Evolutionary conservation across 2,329 filamentous ascomycete genomes (phyloP).

Genomic region (Uncinocarpus reesii): DNA sequence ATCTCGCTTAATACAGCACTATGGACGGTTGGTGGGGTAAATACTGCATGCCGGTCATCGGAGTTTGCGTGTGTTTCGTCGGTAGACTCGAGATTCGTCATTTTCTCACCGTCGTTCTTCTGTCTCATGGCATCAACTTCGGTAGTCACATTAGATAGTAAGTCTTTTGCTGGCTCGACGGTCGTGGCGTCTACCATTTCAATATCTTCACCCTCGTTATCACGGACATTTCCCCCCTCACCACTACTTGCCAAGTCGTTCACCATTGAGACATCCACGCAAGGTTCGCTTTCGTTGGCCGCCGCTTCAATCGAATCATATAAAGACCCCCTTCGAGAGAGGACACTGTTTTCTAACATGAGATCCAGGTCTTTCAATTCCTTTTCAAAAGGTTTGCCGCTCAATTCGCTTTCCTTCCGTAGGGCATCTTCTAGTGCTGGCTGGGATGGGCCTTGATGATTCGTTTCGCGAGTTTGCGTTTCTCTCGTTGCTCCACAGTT

Average conservation of each 20-base stretch:
- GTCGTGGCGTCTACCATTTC: not conserved
- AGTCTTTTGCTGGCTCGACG: not conserved
- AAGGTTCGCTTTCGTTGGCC: not conserved
- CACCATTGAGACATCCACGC: not conserved
- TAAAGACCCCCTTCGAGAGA: constrained; percentile 37
- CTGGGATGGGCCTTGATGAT: constrained; percentile 77
- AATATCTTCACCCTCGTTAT: not conserved
- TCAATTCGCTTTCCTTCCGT: constrained; percentile 71
- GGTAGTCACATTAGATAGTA: not conserved
- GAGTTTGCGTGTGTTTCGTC: not conserved
- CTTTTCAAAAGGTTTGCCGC: constrained; percentile 56
- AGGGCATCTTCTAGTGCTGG: constrained; percentile 65
- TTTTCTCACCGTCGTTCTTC: constrained; percentile 5
- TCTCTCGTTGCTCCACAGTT: constrained; percentile 61
- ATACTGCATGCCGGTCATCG: not conserved
- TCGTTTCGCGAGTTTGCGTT: constrained; percentile 74
- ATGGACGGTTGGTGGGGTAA: constrained; percentile 3
- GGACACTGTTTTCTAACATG: constrained; percentile 58
- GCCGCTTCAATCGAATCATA: not conserved
- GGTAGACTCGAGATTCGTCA: not conserved
- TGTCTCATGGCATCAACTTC: not conserved
- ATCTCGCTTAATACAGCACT: constrained; percentile 4
- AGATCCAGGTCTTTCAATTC: constrained; percentile 64
- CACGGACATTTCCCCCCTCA: not conserved
- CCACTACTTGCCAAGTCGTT: not conserved